Conservation (phyloP, 2,329 filamentous ascomycete genomes). For the Lecanicillium sp. region DNA sequence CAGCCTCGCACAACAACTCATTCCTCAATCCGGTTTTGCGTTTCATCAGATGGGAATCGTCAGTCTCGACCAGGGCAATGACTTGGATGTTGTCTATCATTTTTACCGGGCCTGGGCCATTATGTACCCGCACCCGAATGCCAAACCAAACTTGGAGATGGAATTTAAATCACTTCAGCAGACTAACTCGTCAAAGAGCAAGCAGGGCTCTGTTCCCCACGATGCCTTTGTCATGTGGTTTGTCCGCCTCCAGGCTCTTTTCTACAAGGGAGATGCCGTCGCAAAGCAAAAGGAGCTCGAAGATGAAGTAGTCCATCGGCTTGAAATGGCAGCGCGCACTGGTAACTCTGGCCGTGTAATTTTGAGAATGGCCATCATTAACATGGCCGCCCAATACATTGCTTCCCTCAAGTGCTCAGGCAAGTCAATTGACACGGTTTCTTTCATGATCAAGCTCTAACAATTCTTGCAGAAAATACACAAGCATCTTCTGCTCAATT, state of each 20-base stretch:
- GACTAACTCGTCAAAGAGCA: conserved; percentile 24
- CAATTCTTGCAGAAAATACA: conserved; percentile 32
- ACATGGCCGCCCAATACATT: conserved; percentile 74
- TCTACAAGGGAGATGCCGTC: conserved; percentile 70
- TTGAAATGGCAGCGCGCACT: conserved; percentile 65
- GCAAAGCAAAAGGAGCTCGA: conserved; percentile 73
- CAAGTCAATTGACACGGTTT: conserved; percentile 16
- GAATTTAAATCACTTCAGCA: conserved; percentile 58
- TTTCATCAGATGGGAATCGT: conserved; percentile 91
- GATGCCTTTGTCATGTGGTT: conserved; percentile 73
- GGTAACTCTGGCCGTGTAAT: conserved; percentile 56
- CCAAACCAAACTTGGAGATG: conserved; percentile 65
- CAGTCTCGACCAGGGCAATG: conserved; percentile 66
- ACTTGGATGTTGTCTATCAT: conserved; percentile 81
- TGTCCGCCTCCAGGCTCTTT: conserved; percentile 74
- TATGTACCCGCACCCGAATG: conserved; percentile 64
- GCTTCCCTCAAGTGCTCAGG: conserved; percentile 34
- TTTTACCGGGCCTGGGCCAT: conserved; percentile 77
- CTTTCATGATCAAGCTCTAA: conserved; percentile 11
- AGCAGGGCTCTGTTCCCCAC: conserved; percentile 38
- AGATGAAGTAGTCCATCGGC: conserved; percentile 71
- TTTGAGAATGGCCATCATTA: conserved; percentile 75
- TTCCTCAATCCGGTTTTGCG: conserved; percentile 70
- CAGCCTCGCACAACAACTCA: conserved; percentile 66
- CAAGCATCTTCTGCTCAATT: conserved; percentile 36